Conservation (phyloP, 805 yeast species). For the Debaryomyces hansenii region DNA sequence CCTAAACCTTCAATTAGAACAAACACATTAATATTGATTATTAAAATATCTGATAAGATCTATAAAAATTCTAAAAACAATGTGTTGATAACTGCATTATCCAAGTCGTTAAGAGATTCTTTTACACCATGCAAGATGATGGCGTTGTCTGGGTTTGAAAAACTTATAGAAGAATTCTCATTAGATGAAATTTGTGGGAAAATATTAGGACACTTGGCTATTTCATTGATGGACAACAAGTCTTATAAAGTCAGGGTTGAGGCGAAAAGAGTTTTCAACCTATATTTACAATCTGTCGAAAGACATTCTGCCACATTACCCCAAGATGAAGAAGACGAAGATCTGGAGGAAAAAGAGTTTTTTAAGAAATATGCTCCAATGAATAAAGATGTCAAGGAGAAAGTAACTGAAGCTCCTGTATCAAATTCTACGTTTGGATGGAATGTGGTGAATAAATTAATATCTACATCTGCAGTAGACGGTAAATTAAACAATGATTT, state of each 20-base stretch:
- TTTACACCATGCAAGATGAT: conserved; percentile 72
- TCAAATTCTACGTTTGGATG: conserved; percentile 31
- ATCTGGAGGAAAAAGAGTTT: conserved; percentile 39
- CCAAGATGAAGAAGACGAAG: conserved; percentile 35
- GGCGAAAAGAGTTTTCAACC: conserved; percentile 67
- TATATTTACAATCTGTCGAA: conserved; percentile 47
- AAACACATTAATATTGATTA: conserved; percentile 69
- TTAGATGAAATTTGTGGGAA: conserved; percentile 78
- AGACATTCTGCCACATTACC: conserved; percentile 36
- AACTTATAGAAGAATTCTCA: conserved; percentile 62
- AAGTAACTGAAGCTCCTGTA: conserved; percentile 8
- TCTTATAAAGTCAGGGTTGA: conserved; percentile 67
- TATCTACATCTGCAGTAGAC: conserved; percentile 25
- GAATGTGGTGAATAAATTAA: conserved; percentile 36
- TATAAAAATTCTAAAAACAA: conserved; percentile 58
- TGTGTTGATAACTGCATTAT: conserved; percentile 83
- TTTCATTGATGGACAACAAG: conserved; percentile 71
- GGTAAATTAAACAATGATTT: conserved; percentile 39
- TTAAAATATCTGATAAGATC: conserved; percentile 61
- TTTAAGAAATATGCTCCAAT: conserved; percentile 25
- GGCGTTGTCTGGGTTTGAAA: conserved; percentile 72
- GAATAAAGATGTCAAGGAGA: conserved; percentile 1
- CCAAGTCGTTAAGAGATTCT: conserved; percentile 79
- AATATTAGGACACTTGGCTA: conserved; percentile 80
- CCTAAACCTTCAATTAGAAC: conserved; percentile 74